Evolutionary conservation across 2,329 filamentous ascomycete species (phyloP), one percentile per base, ranked within the genome.

Genomic region (Hymenoscyphus infarciens): DNA sequence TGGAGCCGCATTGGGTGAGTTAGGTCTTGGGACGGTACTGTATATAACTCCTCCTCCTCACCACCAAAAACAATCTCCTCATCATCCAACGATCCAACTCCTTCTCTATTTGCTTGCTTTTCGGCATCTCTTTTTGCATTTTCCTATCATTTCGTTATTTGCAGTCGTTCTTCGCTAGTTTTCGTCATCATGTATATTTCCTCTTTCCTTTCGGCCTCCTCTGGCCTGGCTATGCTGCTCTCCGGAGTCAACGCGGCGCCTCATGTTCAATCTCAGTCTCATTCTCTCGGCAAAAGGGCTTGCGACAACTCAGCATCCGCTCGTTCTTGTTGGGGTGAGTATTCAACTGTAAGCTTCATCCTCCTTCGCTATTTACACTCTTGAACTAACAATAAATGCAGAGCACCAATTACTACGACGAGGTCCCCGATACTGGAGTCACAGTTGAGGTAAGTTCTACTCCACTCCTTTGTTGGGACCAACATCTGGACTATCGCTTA

Each of bases 391-490:
- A 31, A 31, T 8, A 31, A 6, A 31, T 31, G 7, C 29, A 31
- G 29, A 31, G 29, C 29, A 31, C 29, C 27, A 75, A 82, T 53
- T 80, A 79, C 64, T 78, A 78, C 57, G 75, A 83, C 55, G 70
- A 72, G n/a, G 70, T 70, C 16, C 77, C 77, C 6, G 71, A 77
- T 55, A 79, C 77, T 19, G 76, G 77, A 38, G 79, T 85, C 1
- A 83, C 82, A 25, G 76, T 84, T 11, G 76, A 77, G 45, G 80
- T 77, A 1, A 71, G 74, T 60, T 79, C 80, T 0, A 83, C 83
- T 31, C 25, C 29, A 31, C 6, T 27, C 13, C 25, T 27, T 27
- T 27, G 25, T 27, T 27, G 25, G 25, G 25, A 27, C 25, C 25
- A 27, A 27, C 2, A 3, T 27, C 25, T 4, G 25, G 25, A 27